Conservation (phyloP, 2,329 filamentous ascomycete genomes). For the Magnaporthiopsis incrustans region DNA sequence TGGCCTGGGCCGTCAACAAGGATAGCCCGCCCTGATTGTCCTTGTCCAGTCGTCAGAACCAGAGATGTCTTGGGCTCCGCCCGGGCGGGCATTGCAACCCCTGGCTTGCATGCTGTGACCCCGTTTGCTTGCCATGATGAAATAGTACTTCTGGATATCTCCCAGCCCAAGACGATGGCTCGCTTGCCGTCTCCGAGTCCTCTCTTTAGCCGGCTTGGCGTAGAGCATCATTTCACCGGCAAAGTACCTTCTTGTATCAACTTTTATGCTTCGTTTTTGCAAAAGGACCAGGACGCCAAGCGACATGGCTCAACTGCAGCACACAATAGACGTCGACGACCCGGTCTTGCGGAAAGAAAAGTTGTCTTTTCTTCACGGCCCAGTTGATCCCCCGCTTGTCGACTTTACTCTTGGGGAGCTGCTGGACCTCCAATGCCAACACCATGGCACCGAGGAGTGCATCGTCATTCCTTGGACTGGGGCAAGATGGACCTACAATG, state of each 20-base stretch:
- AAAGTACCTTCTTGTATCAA: not conserved
- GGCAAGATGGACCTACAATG: constrained; percentile 63
- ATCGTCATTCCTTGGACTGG: constrained; percentile 70
- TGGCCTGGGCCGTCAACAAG: not conserved
- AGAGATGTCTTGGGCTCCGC: not conserved
- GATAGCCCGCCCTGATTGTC: not conserved
- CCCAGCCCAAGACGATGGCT: not conserved
- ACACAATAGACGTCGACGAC: constrained; percentile 9
- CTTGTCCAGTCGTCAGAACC: not conserved
- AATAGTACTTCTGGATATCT: not conserved
- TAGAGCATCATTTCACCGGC: too few species aligned
- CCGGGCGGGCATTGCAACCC: not conserved
- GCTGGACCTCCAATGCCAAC: constrained; percentile 60
- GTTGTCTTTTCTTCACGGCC: constrained; percentile 58
- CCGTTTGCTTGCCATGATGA: not conserved
- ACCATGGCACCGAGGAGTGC: constrained; percentile 58
- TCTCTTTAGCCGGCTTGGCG: too few species aligned
- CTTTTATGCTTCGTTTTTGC: not conserved
- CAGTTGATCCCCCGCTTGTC: constrained; percentile 59
- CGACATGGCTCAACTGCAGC: not conserved
- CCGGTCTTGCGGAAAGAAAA: constrained; percentile 26
- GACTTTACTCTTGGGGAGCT: constrained; percentile 67
- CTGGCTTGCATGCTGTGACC: not conserved
- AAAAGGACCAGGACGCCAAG: not conserved
- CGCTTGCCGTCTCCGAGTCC: too few species aligned